Conservation (phyloP, 805 yeast species). For the Limtongia smithiae region DNA sequence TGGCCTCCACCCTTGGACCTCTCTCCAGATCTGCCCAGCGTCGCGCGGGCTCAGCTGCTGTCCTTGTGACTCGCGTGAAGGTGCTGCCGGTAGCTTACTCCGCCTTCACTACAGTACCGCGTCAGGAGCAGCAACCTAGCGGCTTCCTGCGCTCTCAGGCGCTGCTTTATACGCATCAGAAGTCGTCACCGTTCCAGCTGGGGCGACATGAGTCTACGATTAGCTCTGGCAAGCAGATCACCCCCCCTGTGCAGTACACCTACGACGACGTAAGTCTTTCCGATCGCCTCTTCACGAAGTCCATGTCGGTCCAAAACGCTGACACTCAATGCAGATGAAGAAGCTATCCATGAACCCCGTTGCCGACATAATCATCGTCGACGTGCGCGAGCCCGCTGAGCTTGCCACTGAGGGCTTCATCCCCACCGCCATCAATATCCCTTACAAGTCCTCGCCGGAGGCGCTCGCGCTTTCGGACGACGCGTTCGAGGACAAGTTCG, state of each 20-base stretch:
- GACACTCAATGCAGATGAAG: slow-evolving; percentile 14
- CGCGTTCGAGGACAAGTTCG: slow-evolving; percentile 76
- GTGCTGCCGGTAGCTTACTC: too few relatives aligned
- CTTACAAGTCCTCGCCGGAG: slow-evolving; percentile 87
- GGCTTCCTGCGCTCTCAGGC: too few relatives aligned
- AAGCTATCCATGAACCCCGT: slow-evolving; percentile 13
- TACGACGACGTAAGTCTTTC: slow-evolving; percentile 19
- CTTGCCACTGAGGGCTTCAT: slow-evolving; percentile 61
- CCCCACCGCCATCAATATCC: slow-evolving; percentile 82
- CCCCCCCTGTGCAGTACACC: slow-evolving; percentile 15
- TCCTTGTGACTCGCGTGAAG: too few relatives aligned
- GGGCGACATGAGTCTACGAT: too few relatives aligned
- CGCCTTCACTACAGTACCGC: too few relatives aligned
- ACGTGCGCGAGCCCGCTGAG: slow-evolving; percentile 91
- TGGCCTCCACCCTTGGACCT: too few relatives aligned
- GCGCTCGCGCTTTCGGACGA: slow-evolving; percentile 77
- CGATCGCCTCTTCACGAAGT: background rate
- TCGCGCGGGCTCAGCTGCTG: too few relatives aligned
- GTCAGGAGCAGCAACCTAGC: too few relatives aligned
- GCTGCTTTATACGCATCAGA: too few relatives aligned
- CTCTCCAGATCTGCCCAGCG: too few relatives aligned
- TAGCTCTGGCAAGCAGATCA: too few relatives aligned
- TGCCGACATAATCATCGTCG: slow-evolving; percentile 52
- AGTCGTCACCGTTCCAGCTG: too few relatives aligned
- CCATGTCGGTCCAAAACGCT: background rate